Evolutionary conservation across 148 eudicot genomes (phyloP), one percentile per base, ranked within the genome.

Genomic region (Rheum nobile): DNA sequence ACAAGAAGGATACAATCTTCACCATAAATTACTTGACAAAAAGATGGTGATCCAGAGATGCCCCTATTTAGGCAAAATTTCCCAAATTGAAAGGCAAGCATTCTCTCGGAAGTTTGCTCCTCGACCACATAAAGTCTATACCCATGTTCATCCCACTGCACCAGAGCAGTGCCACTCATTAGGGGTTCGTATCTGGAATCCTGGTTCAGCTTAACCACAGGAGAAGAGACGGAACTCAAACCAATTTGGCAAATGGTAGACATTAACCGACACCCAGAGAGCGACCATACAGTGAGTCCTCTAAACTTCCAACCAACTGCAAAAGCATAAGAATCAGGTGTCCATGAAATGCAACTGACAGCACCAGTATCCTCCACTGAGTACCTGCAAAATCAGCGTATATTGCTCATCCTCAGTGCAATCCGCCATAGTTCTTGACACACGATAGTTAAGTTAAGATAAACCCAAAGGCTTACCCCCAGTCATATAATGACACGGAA

Each of bases 121-220:
- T 95, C 99, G 48, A 88, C 83, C 70, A 93, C 94, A 84, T 92
- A 92, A 78, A 92, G 96, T 82, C 87, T 85, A 79, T 91, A 95
- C 29, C 99, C 99, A 86, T 87, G 81, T 86, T 90, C 97, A 81
- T 95, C 99, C 99, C 99, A 95, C 78, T 90, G 92, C 88, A 95
- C 81, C 78, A 85, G 74, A 43, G 94, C 88, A 74, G 97, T 85
- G 57, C 99, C 99, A 82, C 88, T 80, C 88, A 90, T 86, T 84
- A 95, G 84, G 31, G 99, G 97, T 80, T 95, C 99, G 81, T 79
- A 88, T 75, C 85, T 90, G 75, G 81, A 79, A 81, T 91, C 97
- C 72, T 82, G 85, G 38, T 81, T 88, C 73, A 88, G 83, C 82
- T 95, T 91, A 73, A 77, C 83, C 79, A 82, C 86, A n/a, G 97